Evolutionary conservation across 2,329 filamentous ascomycete species (phyloP), one percentile per base, ranked within the genome.

Genomic region (Eurotiales sp.): DNA sequence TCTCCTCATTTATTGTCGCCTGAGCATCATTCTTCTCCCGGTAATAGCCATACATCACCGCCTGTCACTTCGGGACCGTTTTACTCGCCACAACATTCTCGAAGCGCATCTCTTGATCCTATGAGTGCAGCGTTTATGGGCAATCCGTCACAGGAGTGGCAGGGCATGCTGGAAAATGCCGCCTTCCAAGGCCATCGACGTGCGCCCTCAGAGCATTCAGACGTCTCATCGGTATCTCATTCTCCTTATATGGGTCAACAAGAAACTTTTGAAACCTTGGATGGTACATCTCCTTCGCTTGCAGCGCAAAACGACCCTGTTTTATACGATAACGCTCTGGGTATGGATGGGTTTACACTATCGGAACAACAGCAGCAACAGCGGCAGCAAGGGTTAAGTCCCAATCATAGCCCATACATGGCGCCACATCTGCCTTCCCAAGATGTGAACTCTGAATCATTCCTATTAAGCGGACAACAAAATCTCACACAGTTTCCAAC

Each of bases 171-270:
- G 55, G 76, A 74, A 63, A 79, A 79, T 59, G 71, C 74, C 32
- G 73, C 77, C 54, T 96, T 95, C 64, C 86, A 88, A 58, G 78
- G 82, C n/a, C 92, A 96, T 66, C 82, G 90, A 60, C 83, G 91
- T 62, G 85, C 83, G 32, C 88, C 89, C 1, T 96, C 91, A n/a
- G 92, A 96, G 60, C 90, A 86, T 62, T 96, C 90, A 2, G 92
- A 96, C 59, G 85, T 96, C 5, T 96, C 82, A 2, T 95, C 90
- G 15, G 88, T 85, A 14, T 85, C 88, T 19, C 87, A 85, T 21
- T 96, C 92, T 15, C 92, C 92, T 3, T 90, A 89, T 63, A 72
- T 96, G 52, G 81, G 80, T 23, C 86, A 86, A 59, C 80, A 87
- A 54, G 91, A 96, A 61, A 82, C 76, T 56, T 95, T 95, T 63